A percentile compares a stretch with the other conserved stretches of the same genome.
phyloP scores from a whole-genome alignment of 192 early-diverging fungal species.

The Jimgerdemannia lactiflua region DNA sequence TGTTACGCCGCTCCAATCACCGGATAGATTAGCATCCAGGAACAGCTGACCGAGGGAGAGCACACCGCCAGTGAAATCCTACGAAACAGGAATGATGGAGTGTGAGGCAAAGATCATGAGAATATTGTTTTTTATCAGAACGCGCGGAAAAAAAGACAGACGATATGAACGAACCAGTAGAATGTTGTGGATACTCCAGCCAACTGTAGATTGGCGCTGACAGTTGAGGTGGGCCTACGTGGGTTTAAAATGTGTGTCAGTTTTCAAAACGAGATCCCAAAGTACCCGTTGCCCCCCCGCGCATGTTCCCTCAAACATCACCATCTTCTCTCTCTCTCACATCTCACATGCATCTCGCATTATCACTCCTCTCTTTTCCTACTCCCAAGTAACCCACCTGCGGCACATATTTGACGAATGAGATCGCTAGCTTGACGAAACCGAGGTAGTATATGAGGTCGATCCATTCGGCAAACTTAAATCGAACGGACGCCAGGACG shows the following conservation, averaged over 20 bases:
- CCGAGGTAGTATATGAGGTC: conserved; percentile 72
- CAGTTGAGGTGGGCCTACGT: conserved; percentile 69
- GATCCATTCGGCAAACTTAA: conserved; percentile 37
- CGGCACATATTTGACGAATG: conserved; percentile 79
- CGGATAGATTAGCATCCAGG: conserved; percentile 61
- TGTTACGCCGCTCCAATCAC: conserved; percentile 59
- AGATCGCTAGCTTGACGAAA: conserved; percentile 76
- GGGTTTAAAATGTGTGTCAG: conserved; percentile 12
- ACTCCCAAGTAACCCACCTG: conserved; percentile 44
- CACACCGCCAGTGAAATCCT: conserved; percentile 80
- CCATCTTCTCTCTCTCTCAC: too few species aligned
- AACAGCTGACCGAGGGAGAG: conserved; percentile 77
- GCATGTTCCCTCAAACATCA: too few species aligned
- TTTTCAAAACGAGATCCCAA: not conserved
- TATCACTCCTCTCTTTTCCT: not conserved
- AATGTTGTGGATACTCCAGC: conserved; percentile 91
- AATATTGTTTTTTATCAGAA: too few species aligned
- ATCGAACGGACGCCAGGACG: conserved; percentile 17
- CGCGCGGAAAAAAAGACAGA: too few species aligned
- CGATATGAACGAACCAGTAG: conserved; percentile 42
- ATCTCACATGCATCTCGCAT: too few species aligned
- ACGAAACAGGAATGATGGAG: not conserved
- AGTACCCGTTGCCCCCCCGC: too few species aligned
- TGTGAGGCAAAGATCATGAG: too few species aligned
- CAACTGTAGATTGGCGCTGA: conserved; percentile 70